Conservation (phyloP, 2,329 filamentous ascomycete species). For the Penicillium psychrosexuale region DNA sequence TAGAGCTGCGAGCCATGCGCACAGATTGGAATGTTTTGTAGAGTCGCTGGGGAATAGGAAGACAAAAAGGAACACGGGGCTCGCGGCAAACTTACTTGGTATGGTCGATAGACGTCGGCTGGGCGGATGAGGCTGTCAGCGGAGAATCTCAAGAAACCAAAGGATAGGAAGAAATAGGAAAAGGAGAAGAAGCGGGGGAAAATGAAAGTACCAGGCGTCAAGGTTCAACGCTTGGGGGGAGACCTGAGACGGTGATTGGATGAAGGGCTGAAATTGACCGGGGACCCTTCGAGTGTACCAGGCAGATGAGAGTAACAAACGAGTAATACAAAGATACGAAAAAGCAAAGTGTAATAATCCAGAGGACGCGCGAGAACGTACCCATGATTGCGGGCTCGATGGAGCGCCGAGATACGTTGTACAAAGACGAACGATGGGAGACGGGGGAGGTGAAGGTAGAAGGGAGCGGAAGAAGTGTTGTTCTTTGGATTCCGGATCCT, state of each 20-base stretch:
- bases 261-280: conserved; percentile 18
- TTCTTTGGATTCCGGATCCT: not conserved
- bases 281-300: conserved; percentile 22
- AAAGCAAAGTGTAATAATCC: conserved; percentile 8
- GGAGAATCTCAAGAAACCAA: conserved; percentile 6
- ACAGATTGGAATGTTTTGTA: not conserved
- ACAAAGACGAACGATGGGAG: not conserved
- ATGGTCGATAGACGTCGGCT: conserved; percentile 49
- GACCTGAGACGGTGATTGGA: conserved; percentile 19
- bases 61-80: conserved; percentile 7
- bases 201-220: conserved; percentile 21
- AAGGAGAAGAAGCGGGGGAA: conserved; percentile 10
- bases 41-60: conserved; percentile 1
- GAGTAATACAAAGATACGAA: conserved; percentile 22
- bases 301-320: conserved; percentile 14
- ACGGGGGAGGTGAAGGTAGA: not conserved
- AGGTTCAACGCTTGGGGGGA: conserved; percentile 17
- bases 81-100: conserved; percentile 41
- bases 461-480: not conserved
- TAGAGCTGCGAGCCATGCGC: not conserved
- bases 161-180: conserved; percentile 9
- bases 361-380: conserved; percentile 12
- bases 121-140: conserved; percentile 16
- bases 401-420: conserved; percentile 10
- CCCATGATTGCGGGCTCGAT: conserved; percentile 21